Percentiles rank a stretch among this genome's conserved stretches.
Evolutionary conservation across 352 stramenopile species (phyloP).

Genomic region (Ophiocytium majus): DNA sequence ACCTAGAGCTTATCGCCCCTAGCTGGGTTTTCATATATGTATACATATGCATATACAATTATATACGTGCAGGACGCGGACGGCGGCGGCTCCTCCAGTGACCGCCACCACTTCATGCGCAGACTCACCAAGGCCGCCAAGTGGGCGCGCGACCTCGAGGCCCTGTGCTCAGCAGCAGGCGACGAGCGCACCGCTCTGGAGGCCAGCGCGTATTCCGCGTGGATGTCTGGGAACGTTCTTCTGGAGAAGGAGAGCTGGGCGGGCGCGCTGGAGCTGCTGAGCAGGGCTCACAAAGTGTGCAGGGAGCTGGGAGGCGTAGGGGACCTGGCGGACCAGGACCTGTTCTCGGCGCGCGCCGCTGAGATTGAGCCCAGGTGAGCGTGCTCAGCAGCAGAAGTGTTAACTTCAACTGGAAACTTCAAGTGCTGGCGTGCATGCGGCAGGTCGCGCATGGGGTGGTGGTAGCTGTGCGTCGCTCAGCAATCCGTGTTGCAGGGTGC

Average conservation of each 20-base stretch:
- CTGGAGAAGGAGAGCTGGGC: slow-evolving; percentile 80
- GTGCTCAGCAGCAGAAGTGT: neutral
- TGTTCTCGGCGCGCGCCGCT: slow-evolving; percentile 43
- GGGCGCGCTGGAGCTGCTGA: slow-evolving; percentile 72
- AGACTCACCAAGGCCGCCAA: slow-evolving; percentile 77
- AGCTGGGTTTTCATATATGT: no score
- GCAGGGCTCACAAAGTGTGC: slow-evolving; percentile 75
- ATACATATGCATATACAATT: no score
- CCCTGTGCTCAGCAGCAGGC: slow-evolving; percentile 70
- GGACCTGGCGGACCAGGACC: slow-evolving; percentile 38
- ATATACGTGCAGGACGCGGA: slow-evolving; percentile 62
- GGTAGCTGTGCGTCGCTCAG: no score
- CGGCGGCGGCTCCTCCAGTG: slow-evolving; percentile 77
- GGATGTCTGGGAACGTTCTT: slow-evolving; percentile 77
- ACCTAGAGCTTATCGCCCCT: no score
- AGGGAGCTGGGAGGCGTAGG: slow-evolving; percentile 60
- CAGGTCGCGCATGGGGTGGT: no score
- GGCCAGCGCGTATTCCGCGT: slow-evolving; percentile 77
- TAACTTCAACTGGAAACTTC: no score
- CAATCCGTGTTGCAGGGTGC: no score
- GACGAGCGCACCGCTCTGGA: slow-evolving; percentile 80
- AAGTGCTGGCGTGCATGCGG: no score
- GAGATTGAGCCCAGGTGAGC: slow-evolving; percentile 48
- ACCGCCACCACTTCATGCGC: slow-evolving; percentile 79
- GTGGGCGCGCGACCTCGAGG: slow-evolving; percentile 74